Conservation (phyloP, 225 moss, liverwort and hornwort genomes). For the Sphagnum contortum region DNA sequence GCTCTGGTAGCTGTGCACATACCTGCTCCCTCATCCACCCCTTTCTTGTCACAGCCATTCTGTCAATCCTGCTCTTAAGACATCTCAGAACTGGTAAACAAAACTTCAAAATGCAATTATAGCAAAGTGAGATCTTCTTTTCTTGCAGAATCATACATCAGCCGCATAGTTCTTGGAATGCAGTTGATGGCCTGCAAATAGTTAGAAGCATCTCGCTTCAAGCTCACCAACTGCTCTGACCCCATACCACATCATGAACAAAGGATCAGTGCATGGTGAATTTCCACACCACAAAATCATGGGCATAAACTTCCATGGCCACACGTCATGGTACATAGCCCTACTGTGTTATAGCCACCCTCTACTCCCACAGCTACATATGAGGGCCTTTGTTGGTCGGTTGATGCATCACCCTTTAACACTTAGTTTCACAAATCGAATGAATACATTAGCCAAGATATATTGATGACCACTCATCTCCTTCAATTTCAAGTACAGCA, state of each 20-base stretch:
- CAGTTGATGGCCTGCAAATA: constrained; percentile 77
- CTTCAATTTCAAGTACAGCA: no score
- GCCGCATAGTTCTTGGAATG: constrained; percentile 80
- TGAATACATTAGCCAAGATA: no score
- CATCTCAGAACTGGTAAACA: background rate
- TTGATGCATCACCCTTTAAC: no score
- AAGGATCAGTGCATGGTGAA: background rate
- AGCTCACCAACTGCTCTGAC: constrained; percentile 53
- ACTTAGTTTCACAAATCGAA: no score
- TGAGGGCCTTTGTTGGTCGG: no score
- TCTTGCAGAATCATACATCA: constrained; percentile 47
- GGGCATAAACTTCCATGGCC: background rate
- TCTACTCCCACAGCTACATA: no score
- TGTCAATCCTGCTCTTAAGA: background rate
- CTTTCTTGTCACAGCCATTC: background rate
- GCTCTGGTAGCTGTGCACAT: constrained; percentile 99
- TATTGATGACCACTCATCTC: no score
- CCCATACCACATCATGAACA: background rate
- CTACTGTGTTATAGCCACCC: no score
- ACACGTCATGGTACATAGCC: no score
- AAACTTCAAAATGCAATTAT: background rate
- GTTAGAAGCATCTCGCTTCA: constrained; percentile 78
- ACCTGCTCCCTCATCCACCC: constrained; percentile 36
- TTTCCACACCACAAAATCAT: background rate
- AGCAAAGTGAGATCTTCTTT: constrained; percentile 3